A percentile compares a stretch with the other conserved stretches of the same genome.
phyloP scores from a whole-genome alignment of 2,329 filamentous ascomycete genomes.

The Biscogniauxia sp. region DNA sequence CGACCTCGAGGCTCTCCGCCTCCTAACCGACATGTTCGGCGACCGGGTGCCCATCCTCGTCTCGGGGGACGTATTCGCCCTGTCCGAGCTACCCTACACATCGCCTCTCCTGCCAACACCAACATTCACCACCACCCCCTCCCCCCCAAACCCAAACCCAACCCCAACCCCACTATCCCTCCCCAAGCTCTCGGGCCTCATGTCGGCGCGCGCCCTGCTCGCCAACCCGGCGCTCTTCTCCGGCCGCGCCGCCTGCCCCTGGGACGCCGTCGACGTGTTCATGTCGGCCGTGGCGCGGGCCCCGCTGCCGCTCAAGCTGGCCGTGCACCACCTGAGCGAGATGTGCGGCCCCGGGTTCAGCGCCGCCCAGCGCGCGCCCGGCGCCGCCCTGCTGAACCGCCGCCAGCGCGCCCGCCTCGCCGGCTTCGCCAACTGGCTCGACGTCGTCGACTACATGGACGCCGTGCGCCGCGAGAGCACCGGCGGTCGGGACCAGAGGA shows the following conservation, averaged over 20 bases:
- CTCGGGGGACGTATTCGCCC: constrained; percentile 67
- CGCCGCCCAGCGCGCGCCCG: constrained; percentile 50
- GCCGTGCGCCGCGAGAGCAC: constrained; percentile 26
- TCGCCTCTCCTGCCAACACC: constrained; percentile 31
- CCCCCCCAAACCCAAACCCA: constrained; percentile 1
- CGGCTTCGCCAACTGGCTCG: constrained; percentile 50
- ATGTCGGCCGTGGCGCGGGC: constrained; percentile 54
- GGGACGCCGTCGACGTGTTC: constrained; percentile 62
- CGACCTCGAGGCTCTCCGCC: constrained; percentile 57
- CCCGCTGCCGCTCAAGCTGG: constrained; percentile 62
- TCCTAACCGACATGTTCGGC: constrained; percentile 52
- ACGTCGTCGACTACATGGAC: constrained; percentile 61
- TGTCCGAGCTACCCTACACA: constrained; percentile 47
- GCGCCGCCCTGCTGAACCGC: constrained; percentile 52
- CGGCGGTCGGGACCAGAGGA: not conserved
- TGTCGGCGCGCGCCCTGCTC: constrained; percentile 68
- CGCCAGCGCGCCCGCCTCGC: constrained; percentile 53
- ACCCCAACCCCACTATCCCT: constrained; percentile 32
- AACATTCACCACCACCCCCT: constrained; percentile 20
- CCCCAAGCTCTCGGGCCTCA: constrained; percentile 59
- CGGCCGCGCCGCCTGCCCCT: constrained; percentile 54
- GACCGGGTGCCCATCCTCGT: constrained; percentile 60
- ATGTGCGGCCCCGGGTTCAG: constrained; percentile 62
- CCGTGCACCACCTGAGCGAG: constrained; percentile 64
- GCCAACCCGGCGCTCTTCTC: constrained; percentile 67